Base-by-base conservation (phyloP, 2,329 filamentous ascomycete genomes). In the Penicillium digitatum region DNA sequence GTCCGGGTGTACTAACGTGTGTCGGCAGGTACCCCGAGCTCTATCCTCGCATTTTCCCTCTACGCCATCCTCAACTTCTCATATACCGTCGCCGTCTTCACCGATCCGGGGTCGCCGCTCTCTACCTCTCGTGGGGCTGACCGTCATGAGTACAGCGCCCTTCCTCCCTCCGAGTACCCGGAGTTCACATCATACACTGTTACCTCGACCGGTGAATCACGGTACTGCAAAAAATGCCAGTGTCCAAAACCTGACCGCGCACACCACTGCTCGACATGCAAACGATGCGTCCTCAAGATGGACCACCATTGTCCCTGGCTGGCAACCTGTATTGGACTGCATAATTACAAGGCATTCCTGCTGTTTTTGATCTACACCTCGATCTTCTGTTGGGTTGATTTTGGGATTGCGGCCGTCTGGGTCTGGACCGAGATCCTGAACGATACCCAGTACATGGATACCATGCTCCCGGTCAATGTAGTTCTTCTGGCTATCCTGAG, bases 291-390 rank as follows among this genome's bases (percentile, higher is more conserved):
- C 26, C 81, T 99, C 72, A 99, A 99, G 80, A 99, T 99, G 94
- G 94, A 99, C 71, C 94, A 99, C 73, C 94, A 99, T 77, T 99
- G 94, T 72, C 94, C 94, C 16, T 99, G 94, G 94, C 82, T 99
- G 47, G 93, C 94, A 27, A 96, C 90, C 4, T 99, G 94, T 73
- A 89, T 99, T 56, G 94, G 94, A 20, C 79, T 99, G 61, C 85
- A 85, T 69, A 99, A 99, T 75, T 95, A 96, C 80, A 99, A 99
- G 76, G 82, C 92, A 0, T 99, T 99, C 70, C 73, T 99, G 50
- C 81, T 97, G 3, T 99, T 97, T 72, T 80, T 99, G 26, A 82
- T 92, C 53, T 97, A 99, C 72, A 90, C 89, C 0, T 89, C 87
- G 4, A 59, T 96, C 2, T 96, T 96, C 76, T 92, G 89, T 76